Conservation (phyloP, 2,329 filamentous ascomycete species). For the Colletotrichum shisoi region DNA sequence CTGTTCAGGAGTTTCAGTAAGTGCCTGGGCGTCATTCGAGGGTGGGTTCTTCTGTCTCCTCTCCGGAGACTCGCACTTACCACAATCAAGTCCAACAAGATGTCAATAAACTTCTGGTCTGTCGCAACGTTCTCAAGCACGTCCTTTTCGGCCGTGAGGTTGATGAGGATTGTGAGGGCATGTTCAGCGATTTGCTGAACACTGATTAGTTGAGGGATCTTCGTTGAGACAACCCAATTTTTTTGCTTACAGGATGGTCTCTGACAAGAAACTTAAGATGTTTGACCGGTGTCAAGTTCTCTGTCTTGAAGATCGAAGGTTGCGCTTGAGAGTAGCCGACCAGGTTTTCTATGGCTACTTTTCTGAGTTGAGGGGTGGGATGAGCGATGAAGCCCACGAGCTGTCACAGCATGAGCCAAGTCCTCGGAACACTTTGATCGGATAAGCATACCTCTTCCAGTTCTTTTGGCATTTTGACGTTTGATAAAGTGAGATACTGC, state of each 20-base stretch:
- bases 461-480: conserved; percentile 72
- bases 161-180: conserved; percentile 89
- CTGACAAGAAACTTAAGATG: conserved; percentile 86
- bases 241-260: conserved; percentile 75
- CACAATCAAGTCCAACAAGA: conserved; percentile 75
- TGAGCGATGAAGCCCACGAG: conserved; percentile 93
- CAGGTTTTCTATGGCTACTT: conserved; percentile 84
- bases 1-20: conserved; percentile 50
- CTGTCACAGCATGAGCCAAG: conserved; percentile 55
- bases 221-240: not conserved
- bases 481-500: not conserved
- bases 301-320: conserved; percentile 82
- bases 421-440: conserved; percentile 22
- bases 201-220: not conserved
- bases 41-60: not conserved
- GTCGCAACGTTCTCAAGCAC: conserved; percentile 75
- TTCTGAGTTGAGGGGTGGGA: conserved; percentile 88
- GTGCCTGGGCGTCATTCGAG: conserved; percentile 14
- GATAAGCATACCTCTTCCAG: conserved; percentile 70
- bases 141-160: conserved; percentile 79
- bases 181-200: conserved; percentile 86
- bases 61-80: conserved; percentile 57
- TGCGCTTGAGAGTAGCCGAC: conserved; percentile 81
- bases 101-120: conserved; percentile 83
- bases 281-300: conserved; percentile 79